These are phyloP conservation scores for Arthrinium puccinioides DNA, from an alignment of 2,329 filamentous ascomycete genomes.

Conservation along the genomic window DNA sequence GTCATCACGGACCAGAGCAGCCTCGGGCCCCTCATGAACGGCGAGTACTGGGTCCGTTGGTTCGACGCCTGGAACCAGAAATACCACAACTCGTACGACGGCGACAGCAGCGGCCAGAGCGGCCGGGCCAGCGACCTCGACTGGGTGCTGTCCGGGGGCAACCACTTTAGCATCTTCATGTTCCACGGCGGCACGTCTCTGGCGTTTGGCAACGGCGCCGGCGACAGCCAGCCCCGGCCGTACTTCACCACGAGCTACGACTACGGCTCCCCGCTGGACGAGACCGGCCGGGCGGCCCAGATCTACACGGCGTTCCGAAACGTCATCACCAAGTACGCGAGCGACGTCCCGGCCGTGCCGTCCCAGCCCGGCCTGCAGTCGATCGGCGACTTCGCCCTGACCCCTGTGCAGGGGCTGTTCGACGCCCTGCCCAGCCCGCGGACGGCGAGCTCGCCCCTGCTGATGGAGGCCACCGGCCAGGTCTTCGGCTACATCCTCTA, in stretches of 20 bases:
- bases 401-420: slow-evolving; percentile 30
- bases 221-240: slow-evolving; percentile 31
- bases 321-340: slow-evolving; percentile 29
- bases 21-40: slow-evolving; percentile 37
- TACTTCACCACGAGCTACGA: slow-evolving; percentile 40
- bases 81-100: slow-evolving; percentile 27
- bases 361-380: slow-evolving; percentile 21
- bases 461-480: slow-evolving; percentile 39
- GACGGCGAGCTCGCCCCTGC: slow-evolving; percentile 21
- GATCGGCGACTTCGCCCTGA: slow-evolving; percentile 28
- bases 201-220: slow-evolving; percentile 37
- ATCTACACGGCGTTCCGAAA: slow-evolving; percentile 33
- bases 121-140: slow-evolving; percentile 25
- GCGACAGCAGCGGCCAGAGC: slow-evolving; percentile 14
- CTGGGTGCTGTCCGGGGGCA: slow-evolving; percentile 23
- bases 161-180: slow-evolving; percentile 43
- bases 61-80: slow-evolving; percentile 36
- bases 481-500: slow-evolving; percentile 37
- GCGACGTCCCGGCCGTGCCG: slow-evolving; percentile 29
- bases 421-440: slow-evolving; percentile 21
- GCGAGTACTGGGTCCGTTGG: slow-evolving; percentile 40
- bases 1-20: slow-evolving; percentile 34
- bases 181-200: slow-evolving; percentile 46
- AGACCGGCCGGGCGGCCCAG: slow-evolving; percentile 37
- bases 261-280: slow-evolving; percentile 41